Evolutionary conservation across 495 filamentous ascomycete species (phyloP).

Genomic region (Emericellopsis terricola): DNA sequence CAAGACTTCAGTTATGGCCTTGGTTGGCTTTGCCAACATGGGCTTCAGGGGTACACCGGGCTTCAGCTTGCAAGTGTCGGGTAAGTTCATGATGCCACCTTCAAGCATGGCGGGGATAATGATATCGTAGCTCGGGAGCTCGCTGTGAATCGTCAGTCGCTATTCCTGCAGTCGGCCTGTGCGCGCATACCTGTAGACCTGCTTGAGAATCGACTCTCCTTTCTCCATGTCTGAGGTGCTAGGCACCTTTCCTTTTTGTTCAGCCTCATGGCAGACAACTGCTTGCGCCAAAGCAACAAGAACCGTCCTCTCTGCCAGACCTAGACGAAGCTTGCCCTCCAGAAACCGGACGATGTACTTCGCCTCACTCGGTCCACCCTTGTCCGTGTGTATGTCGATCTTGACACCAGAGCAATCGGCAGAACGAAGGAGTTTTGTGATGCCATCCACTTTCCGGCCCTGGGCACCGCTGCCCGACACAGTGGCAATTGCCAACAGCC

Average conservation of each 20-base stretch:
- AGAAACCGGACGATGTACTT: conserved; percentile 87
- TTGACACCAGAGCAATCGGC: conserved; percentile 58
- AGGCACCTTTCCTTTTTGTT: conserved; percentile 43
- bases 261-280: conserved; percentile 63
- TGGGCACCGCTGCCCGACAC: conserved; percentile 77
- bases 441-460: conserved; percentile 75
- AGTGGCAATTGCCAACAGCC: conserved; percentile 74
- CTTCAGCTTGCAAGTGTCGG: conserved; percentile 76
- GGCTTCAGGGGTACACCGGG: conserved; percentile 92
- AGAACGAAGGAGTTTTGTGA: conserved; percentile 83
- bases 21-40: conserved; percentile 97
- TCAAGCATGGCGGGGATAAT: conserved; percentile 80
- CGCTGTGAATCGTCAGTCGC: conserved; percentile 29
- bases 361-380: conserved; percentile 84
- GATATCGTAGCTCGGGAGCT: conserved; percentile 87
- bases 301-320: conserved; percentile 82
- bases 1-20: conserved; percentile 95
- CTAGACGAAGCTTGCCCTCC: conserved; percentile 83
- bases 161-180: background rate
- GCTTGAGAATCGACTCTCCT: conserved; percentile 71
- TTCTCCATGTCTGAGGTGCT: conserved; percentile 57
- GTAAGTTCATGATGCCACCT: conserved; percentile 65
- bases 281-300: conserved; percentile 80
- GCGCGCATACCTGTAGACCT: conserved; percentile 58
- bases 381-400: conserved; percentile 79